These are phyloP conservation scores for Daldinia concentrica DNA, from an alignment of 495 filamentous ascomycete species.

Conservation along the genomic window DNA sequence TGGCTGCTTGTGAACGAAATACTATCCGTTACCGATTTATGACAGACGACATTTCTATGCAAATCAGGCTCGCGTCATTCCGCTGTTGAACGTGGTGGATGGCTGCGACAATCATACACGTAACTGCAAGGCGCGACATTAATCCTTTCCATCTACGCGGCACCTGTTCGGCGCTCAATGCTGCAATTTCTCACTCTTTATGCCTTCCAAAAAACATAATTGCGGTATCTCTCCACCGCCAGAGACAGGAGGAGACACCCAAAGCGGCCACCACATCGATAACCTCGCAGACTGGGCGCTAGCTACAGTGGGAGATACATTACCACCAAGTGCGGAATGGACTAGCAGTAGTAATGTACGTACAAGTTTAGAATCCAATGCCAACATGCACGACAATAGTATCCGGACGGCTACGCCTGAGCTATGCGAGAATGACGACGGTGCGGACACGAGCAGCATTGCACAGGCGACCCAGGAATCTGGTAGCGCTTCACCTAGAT, in stretches of 20 bases:
- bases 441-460: slow-evolving; percentile 38
- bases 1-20: slow-evolving; percentile 40
- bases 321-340: slow-evolving; percentile 41
- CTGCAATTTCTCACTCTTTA: slow-evolving; percentile 27
- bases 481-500: slow-evolving; percentile 50
- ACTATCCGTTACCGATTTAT: slow-evolving; percentile 33
- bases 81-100: slow-evolving; percentile 35
- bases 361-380: slow-evolving; percentile 34
- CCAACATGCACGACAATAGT: slow-evolving; percentile 45
- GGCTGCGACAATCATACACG: slow-evolving; percentile 31
- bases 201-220: slow-evolving; percentile 45
- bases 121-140: slow-evolving; percentile 25
- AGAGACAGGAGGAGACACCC: slow-evolving; percentile 45
- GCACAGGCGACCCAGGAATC: slow-evolving; percentile 46
- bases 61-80: slow-evolving; percentile 23
- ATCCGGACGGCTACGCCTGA: slow-evolving; percentile 67
- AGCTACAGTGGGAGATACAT: slow-evolving; percentile 47
- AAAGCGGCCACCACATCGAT: slow-evolving; percentile 41
- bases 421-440: slow-evolving; percentile 46
- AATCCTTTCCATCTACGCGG: slow-evolving; percentile 32
- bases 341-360: slow-evolving; percentile 32
- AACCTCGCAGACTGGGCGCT: slow-evolving; percentile 50
- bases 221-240: slow-evolving; percentile 49
- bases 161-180: slow-evolving; percentile 39
- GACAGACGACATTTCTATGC: slow-evolving; percentile 33